phyloP scores from a whole-genome alignment of 371 early-diverging fungal genomes.

The Haplosporangium sp. region DNA sequence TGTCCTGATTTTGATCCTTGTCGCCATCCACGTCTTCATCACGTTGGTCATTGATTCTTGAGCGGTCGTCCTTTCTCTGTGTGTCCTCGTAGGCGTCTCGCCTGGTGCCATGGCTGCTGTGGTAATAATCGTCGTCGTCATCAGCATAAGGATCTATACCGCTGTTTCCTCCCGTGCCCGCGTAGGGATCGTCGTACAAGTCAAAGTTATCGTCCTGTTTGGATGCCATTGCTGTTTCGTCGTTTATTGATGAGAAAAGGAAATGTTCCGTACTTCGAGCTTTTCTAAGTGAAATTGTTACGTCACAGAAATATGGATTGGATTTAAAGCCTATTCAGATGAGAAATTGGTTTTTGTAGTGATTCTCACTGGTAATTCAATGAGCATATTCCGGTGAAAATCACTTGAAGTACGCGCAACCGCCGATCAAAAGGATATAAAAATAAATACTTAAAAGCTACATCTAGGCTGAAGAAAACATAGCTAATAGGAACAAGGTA shows the following conservation, averaged over 20 bases:
- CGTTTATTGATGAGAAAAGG: neutral
- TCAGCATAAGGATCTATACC: constrained; percentile 47
- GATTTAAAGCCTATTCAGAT: too few species aligned
- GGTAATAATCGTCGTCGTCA: constrained; percentile 47
- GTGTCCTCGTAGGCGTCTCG: constrained; percentile 21
- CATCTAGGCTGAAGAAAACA: too few species aligned
- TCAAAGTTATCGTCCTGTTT: constrained; percentile 51
- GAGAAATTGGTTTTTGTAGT: too few species aligned
- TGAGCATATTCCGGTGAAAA: too few species aligned
- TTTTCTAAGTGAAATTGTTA: too few species aligned
- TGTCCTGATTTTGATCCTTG: constrained; percentile 3
- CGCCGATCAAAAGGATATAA: too few species aligned
- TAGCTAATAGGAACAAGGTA: too few species aligned
- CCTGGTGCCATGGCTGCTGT: constrained; percentile 16
- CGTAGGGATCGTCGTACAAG: constrained; percentile 51
- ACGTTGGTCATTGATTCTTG: constrained; percentile 22
- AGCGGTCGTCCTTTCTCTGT: constrained; percentile 19
- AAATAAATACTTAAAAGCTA: too few species aligned
- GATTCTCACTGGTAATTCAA: too few species aligned
- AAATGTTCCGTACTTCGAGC: too few species aligned
- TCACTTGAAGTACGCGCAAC: too few species aligned
- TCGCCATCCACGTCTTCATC: constrained; percentile 9
- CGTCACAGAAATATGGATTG: too few species aligned
- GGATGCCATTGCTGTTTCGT: constrained; percentile 25
- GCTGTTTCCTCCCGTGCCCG: constrained; percentile 24